These are phyloP conservation scores for Aspergillus persii DNA, from an alignment of 2,329 filamentous ascomycete genomes.

Conservation along the genomic window DNA sequence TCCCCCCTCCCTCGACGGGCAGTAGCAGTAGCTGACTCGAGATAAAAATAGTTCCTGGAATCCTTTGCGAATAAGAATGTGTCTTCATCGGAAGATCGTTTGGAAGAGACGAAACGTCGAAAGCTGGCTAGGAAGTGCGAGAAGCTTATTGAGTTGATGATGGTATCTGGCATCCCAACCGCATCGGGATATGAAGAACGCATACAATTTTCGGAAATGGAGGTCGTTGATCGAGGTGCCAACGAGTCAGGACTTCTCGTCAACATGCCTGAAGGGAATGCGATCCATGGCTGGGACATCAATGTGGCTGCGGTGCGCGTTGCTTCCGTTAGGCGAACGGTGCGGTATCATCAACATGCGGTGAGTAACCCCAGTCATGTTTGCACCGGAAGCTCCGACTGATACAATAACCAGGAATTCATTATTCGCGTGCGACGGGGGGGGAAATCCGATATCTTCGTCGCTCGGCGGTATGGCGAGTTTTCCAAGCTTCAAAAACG, in stretches of 20 bases:
- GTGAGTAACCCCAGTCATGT: conserved; percentile 49
- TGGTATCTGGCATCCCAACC: conserved; percentile 95
- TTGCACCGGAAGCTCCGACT: not conserved
- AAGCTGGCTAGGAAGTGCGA: conserved; percentile 91
- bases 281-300: conserved; percentile 93
- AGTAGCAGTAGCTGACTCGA: conserved; percentile 4
- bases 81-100: conserved; percentile 89
- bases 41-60: conserved; percentile 71
- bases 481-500: conserved; percentile 77
- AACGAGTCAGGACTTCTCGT: conserved; percentile 86
- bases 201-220: conserved; percentile 93
- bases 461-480: conserved; percentile 84
- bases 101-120: conserved; percentile 92
- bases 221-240: conserved; percentile 89
- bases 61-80: conserved; percentile 97
- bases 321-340: conserved; percentile 76
- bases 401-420: conserved; percentile 65
- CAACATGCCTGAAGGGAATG: conserved; percentile 85
- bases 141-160: conserved; percentile 98
- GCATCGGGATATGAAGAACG: conserved; percentile 97
- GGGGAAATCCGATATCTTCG: conserved; percentile 71
- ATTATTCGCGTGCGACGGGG: conserved; percentile 79
- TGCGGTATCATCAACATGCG: conserved; percentile 87
- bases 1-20: not conserved
- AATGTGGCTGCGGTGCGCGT: conserved; percentile 89